Evolutionary conservation across 1,139 yeast genomes (phyloP).

Genomic region (Sugiyamaella xylanicola): DNA sequence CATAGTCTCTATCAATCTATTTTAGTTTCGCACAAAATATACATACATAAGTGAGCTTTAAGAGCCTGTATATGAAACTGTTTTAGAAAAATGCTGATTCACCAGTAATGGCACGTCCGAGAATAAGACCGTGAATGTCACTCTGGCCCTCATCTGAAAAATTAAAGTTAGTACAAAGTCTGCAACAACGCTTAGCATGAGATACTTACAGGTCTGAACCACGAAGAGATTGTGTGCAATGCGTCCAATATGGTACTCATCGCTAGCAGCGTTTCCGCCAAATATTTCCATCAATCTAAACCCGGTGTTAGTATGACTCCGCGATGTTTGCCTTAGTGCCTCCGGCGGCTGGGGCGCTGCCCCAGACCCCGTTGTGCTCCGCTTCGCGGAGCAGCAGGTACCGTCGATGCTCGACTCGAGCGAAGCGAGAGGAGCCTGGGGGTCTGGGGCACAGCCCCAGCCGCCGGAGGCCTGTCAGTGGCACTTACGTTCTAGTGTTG

Average conservation of each 20-base stretch:
- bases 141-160: constrained; percentile 47
- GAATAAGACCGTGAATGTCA: constrained; percentile 48
- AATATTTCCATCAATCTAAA: constrained; percentile 48
- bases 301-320: too few relatives aligned
- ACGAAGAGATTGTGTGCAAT: constrained; percentile 49
- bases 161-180: constrained; percentile 4
- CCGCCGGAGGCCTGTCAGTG: background rate
- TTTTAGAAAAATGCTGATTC: constrained; percentile 42
- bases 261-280: constrained; percentile 50
- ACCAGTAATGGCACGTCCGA: constrained; percentile 50
- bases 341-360: too few relatives aligned
- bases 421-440: background rate
- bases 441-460: background rate
- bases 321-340: too few relatives aligned
- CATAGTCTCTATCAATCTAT: too few relatives aligned
- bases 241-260: constrained; percentile 50
- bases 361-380: too few relatives aligned
- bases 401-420: too few relatives aligned
- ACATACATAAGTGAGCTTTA: too few relatives aligned
- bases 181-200: background rate
- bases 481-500: constrained; percentile 38
- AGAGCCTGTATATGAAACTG: background rate
- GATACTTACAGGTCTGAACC: constrained; percentile 44
- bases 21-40: too few relatives aligned
- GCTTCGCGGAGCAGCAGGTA: too few relatives aligned